Conservation (phyloP, 2,329 filamentous ascomycete genomes). For the Alternaria consortialis region DNA sequence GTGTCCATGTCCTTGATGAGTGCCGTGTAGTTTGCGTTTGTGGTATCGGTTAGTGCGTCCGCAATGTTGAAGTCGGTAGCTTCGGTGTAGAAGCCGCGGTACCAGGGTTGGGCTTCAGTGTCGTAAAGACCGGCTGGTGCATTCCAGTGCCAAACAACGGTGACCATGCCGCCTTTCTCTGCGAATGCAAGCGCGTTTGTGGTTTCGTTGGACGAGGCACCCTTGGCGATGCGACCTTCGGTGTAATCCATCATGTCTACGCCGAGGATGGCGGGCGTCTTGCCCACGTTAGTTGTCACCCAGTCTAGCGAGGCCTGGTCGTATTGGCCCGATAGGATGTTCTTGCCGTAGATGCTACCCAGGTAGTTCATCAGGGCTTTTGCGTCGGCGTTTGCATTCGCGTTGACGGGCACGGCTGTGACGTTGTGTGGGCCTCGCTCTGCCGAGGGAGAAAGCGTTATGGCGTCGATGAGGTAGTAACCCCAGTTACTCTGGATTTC, state of each 20-base stretch:
- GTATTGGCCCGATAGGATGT: conserved; percentile 61
- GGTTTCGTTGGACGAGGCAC: conserved; percentile 54
- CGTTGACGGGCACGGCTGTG: conserved; percentile 51
- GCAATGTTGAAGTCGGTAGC: conserved; percentile 60
- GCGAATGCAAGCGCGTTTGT: conserved; percentile 59
- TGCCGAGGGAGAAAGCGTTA: conserved; percentile 51
- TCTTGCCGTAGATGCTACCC: conserved; percentile 56
- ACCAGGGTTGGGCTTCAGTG: conserved; percentile 58
- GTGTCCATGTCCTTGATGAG: conserved; percentile 60
- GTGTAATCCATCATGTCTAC: conserved; percentile 62
- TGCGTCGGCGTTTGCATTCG: conserved; percentile 50
- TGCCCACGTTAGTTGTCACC: conserved; percentile 57
- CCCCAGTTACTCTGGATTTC: conserved; percentile 61
- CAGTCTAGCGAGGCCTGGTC: conserved; percentile 57
- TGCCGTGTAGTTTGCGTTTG: conserved; percentile 59
- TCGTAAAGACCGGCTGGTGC: conserved; percentile 59
- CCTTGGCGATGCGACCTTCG: conserved; percentile 56
- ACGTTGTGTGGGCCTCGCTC: conserved; percentile 54
- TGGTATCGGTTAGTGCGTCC: conserved; percentile 53
- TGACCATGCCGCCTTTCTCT: conserved; percentile 57
- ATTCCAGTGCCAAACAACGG: conserved; percentile 62
- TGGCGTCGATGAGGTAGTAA: conserved; percentile 59
- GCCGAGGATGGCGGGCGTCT: conserved; percentile 58
- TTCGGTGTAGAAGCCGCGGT: conserved; percentile 60
- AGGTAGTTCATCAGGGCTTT: conserved; percentile 56